These are phyloP conservation scores for Epichloe sylvatica DNA, from an alignment of 2,329 filamentous ascomycete species.

Conservation along the genomic window DNA sequence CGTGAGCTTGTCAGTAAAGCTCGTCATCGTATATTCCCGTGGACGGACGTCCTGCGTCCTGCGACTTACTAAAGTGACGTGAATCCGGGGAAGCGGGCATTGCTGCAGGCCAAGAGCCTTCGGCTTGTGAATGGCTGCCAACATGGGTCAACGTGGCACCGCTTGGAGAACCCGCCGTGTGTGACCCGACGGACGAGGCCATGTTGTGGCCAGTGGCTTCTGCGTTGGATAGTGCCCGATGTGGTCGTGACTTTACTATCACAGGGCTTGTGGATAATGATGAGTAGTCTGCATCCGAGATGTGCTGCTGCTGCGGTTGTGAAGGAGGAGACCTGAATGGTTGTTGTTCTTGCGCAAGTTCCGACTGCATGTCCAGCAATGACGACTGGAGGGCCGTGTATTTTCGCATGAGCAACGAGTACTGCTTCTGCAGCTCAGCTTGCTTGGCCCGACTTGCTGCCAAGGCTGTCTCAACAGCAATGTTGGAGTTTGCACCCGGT, in stretches of 20 bases:
- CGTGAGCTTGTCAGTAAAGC: slow-evolving; percentile 6
- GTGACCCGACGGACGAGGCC: slow-evolving; percentile 27
- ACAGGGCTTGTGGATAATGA: slow-evolving; percentile 26
- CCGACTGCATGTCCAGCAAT: slow-evolving; percentile 32
- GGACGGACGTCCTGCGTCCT: slow-evolving; percentile 3
- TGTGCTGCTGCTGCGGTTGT: not conserved
- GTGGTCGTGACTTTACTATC: slow-evolving; percentile 22
- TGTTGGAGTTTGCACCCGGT: slow-evolving; percentile 17
- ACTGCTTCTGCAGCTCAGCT: slow-evolving; percentile 38
- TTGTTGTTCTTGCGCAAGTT: slow-evolving; percentile 3
- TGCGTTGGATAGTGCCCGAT: slow-evolving; percentile 30
- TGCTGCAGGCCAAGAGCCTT: slow-evolving; percentile 10
- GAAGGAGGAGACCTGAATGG: not conserved
- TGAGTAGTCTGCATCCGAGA: slow-evolving; percentile 20
- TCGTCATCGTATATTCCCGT: slow-evolving; percentile 1
- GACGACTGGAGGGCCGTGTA: slow-evolving; percentile 38
- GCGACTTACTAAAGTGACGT: slow-evolving; percentile 29
- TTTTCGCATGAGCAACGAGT: slow-evolving; percentile 34
- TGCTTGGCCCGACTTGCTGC: slow-evolving; percentile 40
- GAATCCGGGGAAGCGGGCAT: slow-evolving; percentile 23
- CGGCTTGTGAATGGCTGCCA: not conserved
- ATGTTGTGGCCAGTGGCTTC: slow-evolving; percentile 30
- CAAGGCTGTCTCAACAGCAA: slow-evolving; percentile 30
- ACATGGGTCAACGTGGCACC: not conserved
- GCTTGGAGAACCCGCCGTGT: slow-evolving; percentile 8